Evolutionary conservation across 2,329 filamentous ascomycete species (phyloP), one percentile per base, ranked within the genome.

Genomic region (Pseudogymnoascus sp.): DNA sequence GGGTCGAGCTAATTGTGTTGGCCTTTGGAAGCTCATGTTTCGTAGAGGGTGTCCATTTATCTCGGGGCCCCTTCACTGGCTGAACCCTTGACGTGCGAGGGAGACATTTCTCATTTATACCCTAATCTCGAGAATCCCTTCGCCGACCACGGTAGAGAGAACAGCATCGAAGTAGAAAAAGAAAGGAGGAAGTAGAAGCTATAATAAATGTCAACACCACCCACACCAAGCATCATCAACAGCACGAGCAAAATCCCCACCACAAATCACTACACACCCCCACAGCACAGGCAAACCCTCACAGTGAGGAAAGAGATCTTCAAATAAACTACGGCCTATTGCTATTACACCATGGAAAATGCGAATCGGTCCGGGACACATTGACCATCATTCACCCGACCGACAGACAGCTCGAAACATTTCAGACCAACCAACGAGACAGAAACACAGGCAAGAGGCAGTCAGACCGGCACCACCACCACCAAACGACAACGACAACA

Each of bases 281-380:
- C 28, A 2, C 8, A 2, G 2, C 23, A 50, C 44, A 53, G 14
- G 14, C 7, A 53, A 53, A 23, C 50, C 25, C 18, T 34, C 50
- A 4, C 8, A 56, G 28, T 34, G 50, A 34, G 50, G 28, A 63
- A 70, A 71, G 70, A 65, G 65, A 72, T 69, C 68, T 73, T 70
- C 72, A 70, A 64, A 71, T 73, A 71, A 72, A 74, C 71, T 73
- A 73, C 71, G 71, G 50, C 72, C 71, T 73, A 72, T 74, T 73
- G 72, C 73, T 74, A 74, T 74, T 73, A 74, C 72, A 74, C 70
- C 71, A 66, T 73, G 73, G 69, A 73, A 69, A 73, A 73, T 73
- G 70, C 70, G 69, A 67, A 71, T 56, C 50, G 25, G n/a, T 56
- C 50, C 50, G 28, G 50, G 50, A 56, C 50, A 56, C 50, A 56